Conservation (phyloP, 805 yeast genomes). For the Wickerhamomyces chaumierensis region DNA sequence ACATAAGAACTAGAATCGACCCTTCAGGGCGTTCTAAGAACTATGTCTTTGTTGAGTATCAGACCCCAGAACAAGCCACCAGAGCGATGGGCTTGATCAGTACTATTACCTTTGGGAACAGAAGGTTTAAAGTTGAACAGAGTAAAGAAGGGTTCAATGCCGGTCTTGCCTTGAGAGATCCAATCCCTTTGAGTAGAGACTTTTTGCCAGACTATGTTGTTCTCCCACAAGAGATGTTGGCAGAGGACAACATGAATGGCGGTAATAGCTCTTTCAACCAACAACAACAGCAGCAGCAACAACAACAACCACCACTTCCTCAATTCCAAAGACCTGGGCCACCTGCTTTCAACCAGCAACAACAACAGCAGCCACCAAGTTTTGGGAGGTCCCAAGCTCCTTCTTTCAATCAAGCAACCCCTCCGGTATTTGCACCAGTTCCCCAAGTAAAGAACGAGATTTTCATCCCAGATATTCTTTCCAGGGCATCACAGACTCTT, state of each 20-base stretch:
- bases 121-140: constrained; percentile 40
- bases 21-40: constrained; percentile 48
- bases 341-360: not conserved
- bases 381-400: too few species aligned
- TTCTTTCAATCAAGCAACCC: not conserved
- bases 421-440: too few species aligned
- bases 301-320: too few species aligned
- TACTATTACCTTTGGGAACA: constrained; percentile 34
- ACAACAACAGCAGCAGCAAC: too few species aligned
- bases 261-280: too few species aligned
- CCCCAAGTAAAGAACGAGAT: too few species aligned
- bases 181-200: constrained; percentile 34
- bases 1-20: constrained; percentile 33
- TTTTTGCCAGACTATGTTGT: constrained; percentile 45
- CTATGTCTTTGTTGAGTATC: constrained; percentile 55
- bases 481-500: constrained; percentile 43
- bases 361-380: constrained; percentile 1
- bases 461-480: constrained; percentile 34
- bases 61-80: constrained; percentile 38
- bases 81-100: constrained; percentile 33
- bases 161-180: constrained; percentile 23
- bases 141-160: constrained; percentile 48
- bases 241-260: too few species aligned
- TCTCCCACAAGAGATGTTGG: constrained; percentile 28
- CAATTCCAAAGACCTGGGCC: not conserved